Conservation (phyloP, 768 basidiomycete species). For the Pisolithus microcarpus region DNA sequence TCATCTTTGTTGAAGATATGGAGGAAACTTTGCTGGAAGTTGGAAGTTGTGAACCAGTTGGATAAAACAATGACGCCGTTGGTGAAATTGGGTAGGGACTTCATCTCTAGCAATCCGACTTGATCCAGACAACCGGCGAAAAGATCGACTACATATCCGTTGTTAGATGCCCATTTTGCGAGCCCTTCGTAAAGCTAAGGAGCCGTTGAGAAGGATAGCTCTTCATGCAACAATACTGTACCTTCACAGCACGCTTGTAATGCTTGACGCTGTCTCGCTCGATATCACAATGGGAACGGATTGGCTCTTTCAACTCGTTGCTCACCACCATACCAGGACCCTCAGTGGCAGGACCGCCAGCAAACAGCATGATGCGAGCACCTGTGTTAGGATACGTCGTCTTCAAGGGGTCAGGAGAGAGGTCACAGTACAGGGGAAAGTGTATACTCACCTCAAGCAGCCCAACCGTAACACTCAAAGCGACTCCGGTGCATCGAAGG, state of each 20-base stretch:
- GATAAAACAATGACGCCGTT: slow-evolving; percentile 95
- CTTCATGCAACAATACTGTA: too few relatives aligned
- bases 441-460: too few relatives aligned
- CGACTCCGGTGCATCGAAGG: too few relatives aligned
- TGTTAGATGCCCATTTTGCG: slow-evolving; percentile 89
- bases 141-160: slow-evolving; percentile 90
- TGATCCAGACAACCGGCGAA: slow-evolving; percentile 98
- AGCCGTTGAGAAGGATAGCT: slow-evolving; percentile 1
- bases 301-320: too few relatives aligned
- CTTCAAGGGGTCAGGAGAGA: too few relatives aligned
- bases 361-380: slow-evolving; percentile 62
- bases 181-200: slow-evolving; percentile 89
- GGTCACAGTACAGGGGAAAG: too few relatives aligned
- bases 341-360: slow-evolving; percentile 90
- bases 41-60: slow-evolving; percentile 94
- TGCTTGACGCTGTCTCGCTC: too few relatives aligned
- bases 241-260: slow-evolving; percentile 76
- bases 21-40: slow-evolving; percentile 95
- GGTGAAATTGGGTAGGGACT: slow-evolving; percentile 70
- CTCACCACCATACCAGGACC: slow-evolving; percentile 86
- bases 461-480: too few relatives aligned
- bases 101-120: slow-evolving; percentile 97
- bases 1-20: slow-evolving; percentile 90
- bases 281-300: too few relatives aligned
- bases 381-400: too few relatives aligned